phyloP scores from a whole-genome alignment of 73 alveolate species.

The Blepharisma japonicum region DNA sequence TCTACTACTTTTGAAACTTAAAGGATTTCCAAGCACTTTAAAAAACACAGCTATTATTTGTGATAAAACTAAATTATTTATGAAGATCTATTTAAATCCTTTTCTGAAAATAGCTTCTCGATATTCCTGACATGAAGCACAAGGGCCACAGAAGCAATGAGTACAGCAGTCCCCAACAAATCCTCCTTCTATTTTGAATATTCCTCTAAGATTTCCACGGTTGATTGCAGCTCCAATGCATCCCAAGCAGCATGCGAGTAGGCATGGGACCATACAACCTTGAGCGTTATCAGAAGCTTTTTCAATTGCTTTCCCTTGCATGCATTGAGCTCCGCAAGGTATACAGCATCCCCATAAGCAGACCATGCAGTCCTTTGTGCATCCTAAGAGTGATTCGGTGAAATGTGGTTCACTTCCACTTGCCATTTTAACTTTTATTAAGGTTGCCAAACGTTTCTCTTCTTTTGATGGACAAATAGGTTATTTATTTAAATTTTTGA shows the following conservation, averaged over 20 bases:
- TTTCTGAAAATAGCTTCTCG: neutral
- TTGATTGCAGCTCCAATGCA: slow-evolving; percentile 26
- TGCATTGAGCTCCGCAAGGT: neutral
- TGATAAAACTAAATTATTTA: no score
- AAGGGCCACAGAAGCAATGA: slow-evolving; percentile 13
- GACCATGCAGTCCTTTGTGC: neutral
- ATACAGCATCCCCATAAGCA: neutral
- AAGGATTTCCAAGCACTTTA: no score
- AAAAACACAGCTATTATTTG: no score
- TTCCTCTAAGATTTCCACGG: neutral
- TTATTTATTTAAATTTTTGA: no score
- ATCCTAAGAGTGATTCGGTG: slow-evolving; percentile 9
- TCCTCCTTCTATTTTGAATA: neutral
- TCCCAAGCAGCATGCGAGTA: neutral
- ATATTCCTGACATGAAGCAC: slow-evolving; percentile 22
- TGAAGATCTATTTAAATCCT: neutral
- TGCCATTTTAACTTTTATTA: no score
- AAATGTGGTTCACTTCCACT: neutral
- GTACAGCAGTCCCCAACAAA: neutral
- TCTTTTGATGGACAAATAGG: no score
- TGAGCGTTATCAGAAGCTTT: neutral
- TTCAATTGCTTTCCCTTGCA: neutral
- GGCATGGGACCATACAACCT: neutral
- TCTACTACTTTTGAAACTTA: no score
- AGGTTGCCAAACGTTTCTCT: no score